Percentiles rank a stretch among this genome's conserved stretches.
phyloP scores from a whole-genome alignment of 768 basidiomycete genomes.

The Xerocomellus dryophilus region DNA sequence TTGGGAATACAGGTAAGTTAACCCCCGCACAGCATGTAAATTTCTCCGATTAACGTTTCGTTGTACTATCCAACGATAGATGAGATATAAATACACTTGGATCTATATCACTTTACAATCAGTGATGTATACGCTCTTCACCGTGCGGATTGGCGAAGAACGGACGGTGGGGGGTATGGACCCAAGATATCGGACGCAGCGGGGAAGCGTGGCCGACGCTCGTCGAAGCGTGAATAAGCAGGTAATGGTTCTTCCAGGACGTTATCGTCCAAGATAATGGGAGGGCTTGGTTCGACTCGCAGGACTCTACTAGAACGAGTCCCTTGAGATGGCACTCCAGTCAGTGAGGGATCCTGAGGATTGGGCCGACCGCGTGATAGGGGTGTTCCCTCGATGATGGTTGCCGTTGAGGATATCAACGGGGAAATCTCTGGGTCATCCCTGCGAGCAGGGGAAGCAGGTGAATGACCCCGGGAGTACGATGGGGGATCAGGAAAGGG shows the following conservation, averaged over 20 bases:
- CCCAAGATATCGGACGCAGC: slow-evolving; percentile 21
- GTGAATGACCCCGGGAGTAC: slow-evolving; percentile 9
- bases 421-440: background rate
- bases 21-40: too few species aligned
- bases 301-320: background rate
- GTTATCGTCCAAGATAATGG: background rate
- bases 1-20: background rate
- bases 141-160: background rate
- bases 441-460: background rate
- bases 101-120: background rate
- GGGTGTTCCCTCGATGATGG: background rate
- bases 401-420: background rate
- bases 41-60: too few species aligned
- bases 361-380: background rate
- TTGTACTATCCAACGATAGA: too few species aligned
- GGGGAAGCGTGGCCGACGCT: slow-evolving; percentile 17
- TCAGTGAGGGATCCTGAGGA: slow-evolving; percentile 14
- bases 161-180: slow-evolving; percentile 27
- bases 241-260: slow-evolving; percentile 17
- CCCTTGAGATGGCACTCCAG: slow-evolving; percentile 15
- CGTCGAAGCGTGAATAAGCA: slow-evolving; percentile 30
- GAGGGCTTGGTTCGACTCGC: background rate
- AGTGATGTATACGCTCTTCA: background rate
- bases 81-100: slow-evolving; percentile 2
- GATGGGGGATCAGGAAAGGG: slow-evolving; percentile 20